These are phyloP conservation scores for Leccinum incarnatum DNA, from an alignment of 768 basidiomycete species.

Conservation along the genomic window DNA sequence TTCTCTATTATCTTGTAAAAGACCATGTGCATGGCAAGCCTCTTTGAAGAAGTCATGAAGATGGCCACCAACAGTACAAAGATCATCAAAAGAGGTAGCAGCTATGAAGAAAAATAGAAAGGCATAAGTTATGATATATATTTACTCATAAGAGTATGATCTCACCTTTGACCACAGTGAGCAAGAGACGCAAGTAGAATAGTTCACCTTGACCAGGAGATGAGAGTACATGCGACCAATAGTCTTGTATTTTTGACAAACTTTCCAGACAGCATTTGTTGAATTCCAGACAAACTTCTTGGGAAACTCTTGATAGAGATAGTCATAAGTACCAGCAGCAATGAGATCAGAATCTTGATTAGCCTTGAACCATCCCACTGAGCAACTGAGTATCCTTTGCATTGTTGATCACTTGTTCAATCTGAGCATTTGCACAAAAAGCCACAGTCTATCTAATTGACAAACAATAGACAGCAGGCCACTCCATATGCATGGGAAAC, in stretches of 20 bases:
- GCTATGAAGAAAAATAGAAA: background rate
- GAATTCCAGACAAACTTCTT: conserved; percentile 26
- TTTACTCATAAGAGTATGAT: background rate
- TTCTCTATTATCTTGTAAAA: conserved; percentile 36
- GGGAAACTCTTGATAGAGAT: conserved; percentile 37
- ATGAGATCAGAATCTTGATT: background rate
- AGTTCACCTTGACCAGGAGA: conserved; percentile 32
- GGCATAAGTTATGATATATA: background rate
- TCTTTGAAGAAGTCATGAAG: conserved; percentile 12
- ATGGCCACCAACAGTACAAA: background rate
- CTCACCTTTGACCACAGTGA: conserved; percentile 34
- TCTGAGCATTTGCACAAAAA: background rate
- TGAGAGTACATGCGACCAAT: conserved; percentile 15
- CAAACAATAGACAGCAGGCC: too few relatives aligned
- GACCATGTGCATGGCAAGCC: conserved; percentile 37
- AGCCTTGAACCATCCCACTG: background rate
- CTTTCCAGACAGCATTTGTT: conserved; percentile 25
- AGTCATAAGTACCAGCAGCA: conserved; percentile 7
- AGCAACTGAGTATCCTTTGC: background rate
- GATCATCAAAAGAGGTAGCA: background rate
- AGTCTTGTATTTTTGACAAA: conserved; percentile 22
- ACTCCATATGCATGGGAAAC: too few relatives aligned
- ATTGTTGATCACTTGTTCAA: background rate
- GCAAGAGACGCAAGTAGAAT: conserved; percentile 40
- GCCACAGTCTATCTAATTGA: too few relatives aligned